Base-by-base conservation (phyloP, 2,329 filamentous ascomycete genomes). In the Aspergillus alliaceus region DNA sequence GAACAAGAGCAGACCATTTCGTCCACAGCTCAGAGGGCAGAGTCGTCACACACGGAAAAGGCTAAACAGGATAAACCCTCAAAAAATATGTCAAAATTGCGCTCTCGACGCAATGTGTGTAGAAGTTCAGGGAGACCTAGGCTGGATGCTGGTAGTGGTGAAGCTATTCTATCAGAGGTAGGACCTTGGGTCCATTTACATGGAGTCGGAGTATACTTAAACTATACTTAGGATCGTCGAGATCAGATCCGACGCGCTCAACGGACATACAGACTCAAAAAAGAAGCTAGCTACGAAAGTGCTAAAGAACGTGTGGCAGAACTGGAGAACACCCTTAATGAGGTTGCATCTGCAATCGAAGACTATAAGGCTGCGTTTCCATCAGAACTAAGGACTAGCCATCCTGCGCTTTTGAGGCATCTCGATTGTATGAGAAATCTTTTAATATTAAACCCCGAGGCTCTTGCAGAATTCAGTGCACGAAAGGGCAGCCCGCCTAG, bases 241-340 rank as follows among this genome's bases (percentile, higher is more conserved):
- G 93, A 90, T 6, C 92, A 96, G 71, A 95, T 96, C 62, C 87
- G 92, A 25, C 83, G 93, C 53, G 92, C 91, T 1, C 92, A 96
- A 72, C 82, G 91, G 64, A 91, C 91, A 0, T 96, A 96, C 69
- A 85, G 92, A 14, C 86, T 90, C 67, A 86, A 91, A 51, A 96
- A 96, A 74, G 92, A 96, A 69, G 88, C 83, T 18, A 89, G 90
- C 4, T 93, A 96, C 54, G 83, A 86, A 27, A 85, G 84, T 1
- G 80, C 96, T 7, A 88, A 91, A 69, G 82, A 84, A 55, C 83
- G 87, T 59, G 90, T 93, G 27, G 79, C 86, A 55, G 81, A 84
- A 25, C 82, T 96, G 18, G 84, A 88, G 57, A 80, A 82, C 29
- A 66, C 62, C 2, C 42, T 67, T 31, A 56, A 62, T 42, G 62